Evolutionary conservation across 2,329 filamentous ascomycete species (phyloP), one percentile per base, ranked within the genome.

Genomic region (Fusarium coffeatum): DNA sequence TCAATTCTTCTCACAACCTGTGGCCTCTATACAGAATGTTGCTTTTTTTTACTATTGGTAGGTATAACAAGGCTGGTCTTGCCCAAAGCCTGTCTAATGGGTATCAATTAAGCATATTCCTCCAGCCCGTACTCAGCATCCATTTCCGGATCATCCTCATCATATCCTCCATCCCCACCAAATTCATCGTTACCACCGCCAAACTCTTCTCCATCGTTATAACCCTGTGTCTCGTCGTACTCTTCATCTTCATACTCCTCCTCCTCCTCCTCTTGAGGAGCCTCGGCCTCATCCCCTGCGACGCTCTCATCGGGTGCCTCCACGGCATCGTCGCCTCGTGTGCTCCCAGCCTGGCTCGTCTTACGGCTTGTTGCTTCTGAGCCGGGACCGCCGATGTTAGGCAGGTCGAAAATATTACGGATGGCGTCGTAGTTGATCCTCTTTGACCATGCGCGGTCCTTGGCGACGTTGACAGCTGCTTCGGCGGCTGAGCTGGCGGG

Each of bases 381-480:
- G 1, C 86, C 86, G 1, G 85, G 82, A 0, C 83, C 84, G 3
- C 76, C 78, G 34, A 77, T 76, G 67, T 82, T 80, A 23, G 80
- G 78, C 71, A 81, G 78, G 71, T 86, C 84, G 66, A 90, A 90
- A 25, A 90, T 83, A 62, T 83, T 85, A 46, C 84, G 82, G 67
- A 91, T 86, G 40, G 86, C 87, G 56, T 88, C 86, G 78, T 93
- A 93, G 72, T 93, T 93, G 76, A 94, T 92, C 75, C 92, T 90
- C 79, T 90, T 92, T 67, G 89, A 92, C 80, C 89, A 91, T 1
- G 87, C 87, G 47, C 90, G 84, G 59, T 88, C 87, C 78, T 91
- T 90, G 76, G 92, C 83, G 71, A 91, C 90, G 59, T 88, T 86
- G 66, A 88, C 84, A 16, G 90, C 90, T 3, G 91, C 91, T 76